Conservation (phyloP, 2,329 filamentous ascomycete genomes). For the Drechslerella stenobrocha region DNA sequence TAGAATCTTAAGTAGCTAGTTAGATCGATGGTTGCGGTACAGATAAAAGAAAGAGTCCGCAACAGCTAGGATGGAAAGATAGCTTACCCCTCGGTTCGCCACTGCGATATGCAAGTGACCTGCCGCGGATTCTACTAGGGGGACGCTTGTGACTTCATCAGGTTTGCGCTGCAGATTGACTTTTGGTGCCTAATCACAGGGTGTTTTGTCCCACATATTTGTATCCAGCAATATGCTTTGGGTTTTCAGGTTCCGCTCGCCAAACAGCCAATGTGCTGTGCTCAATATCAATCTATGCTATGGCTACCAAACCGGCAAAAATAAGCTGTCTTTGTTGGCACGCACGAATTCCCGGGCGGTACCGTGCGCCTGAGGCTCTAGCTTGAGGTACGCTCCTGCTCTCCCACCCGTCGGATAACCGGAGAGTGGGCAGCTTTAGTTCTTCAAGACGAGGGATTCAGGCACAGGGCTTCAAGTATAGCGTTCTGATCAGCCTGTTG, state of each 20-base stretch:
- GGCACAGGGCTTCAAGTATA: not conserved
- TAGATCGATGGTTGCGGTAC: not conserved
- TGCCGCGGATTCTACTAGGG: not conserved
- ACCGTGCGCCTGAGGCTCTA: not conserved
- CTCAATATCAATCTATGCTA: not conserved
- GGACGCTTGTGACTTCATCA: not conserved
- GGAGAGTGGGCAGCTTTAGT: not conserved
- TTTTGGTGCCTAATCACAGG: not conserved
- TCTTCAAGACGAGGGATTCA: not conserved
- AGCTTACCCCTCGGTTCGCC: not conserved
- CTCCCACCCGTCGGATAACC: not conserved
- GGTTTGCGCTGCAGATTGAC: constrained; percentile 1
- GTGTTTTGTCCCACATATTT: not conserved
- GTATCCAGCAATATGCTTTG: not conserved
- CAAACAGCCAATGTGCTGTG: constrained; percentile 2
- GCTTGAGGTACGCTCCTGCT: not conserved
- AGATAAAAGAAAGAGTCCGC: not conserved
- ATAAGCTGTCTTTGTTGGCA: constrained; percentile 1
- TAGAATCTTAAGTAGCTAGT: not conserved
- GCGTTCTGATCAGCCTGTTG: not conserved
- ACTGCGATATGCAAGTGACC: not conserved
- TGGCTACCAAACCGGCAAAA: not conserved
- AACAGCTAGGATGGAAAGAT: not conserved
- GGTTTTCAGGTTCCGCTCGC: not conserved
- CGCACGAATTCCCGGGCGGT: too few relatives aligned